Evolutionary conservation across 768 basidiomycete species (phyloP).

Genomic region (Mycena floridula): DNA sequence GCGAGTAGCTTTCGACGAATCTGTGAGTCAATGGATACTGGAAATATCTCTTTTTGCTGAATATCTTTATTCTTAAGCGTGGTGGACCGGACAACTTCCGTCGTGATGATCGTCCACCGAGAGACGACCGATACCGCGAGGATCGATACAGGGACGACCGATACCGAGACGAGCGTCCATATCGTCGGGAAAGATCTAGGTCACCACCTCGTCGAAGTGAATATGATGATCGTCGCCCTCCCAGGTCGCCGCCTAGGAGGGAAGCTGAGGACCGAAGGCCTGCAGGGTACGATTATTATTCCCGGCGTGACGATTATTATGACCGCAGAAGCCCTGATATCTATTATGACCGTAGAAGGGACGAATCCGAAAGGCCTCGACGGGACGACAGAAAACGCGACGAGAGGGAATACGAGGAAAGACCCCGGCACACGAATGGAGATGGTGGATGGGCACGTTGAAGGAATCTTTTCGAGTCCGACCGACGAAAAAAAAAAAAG

Average conservation of each 20-base stretch:
- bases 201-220: slow-evolving; percentile 73
- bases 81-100: slow-evolving; percentile 68
- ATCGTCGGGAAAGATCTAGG: slow-evolving; percentile 77
- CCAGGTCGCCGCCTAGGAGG: slow-evolving; percentile 79
- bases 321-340: slow-evolving; percentile 78
- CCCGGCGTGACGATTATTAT: slow-evolving; percentile 77
- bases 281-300: slow-evolving; percentile 86
- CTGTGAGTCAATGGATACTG: slow-evolving; percentile 13
- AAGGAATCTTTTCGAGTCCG: slow-evolving; percentile 35
- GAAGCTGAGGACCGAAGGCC: slow-evolving; percentile 80
- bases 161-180: slow-evolving; percentile 36
- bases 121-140: slow-evolving; percentile 55
- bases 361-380: slow-evolving; percentile 55
- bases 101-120: slow-evolving; percentile 47
- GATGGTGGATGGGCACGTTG: slow-evolving; percentile 74
- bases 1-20: slow-evolving; percentile 61
- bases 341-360: slow-evolving; percentile 86
- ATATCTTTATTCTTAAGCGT: slow-evolving; percentile 35
- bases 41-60: slow-evolving; percentile 6
- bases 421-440: slow-evolving; percentile 67
- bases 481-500: slow-evolving; percentile 2
- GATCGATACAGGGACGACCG: slow-evolving; percentile 51
- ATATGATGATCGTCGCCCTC: slow-evolving; percentile 71
- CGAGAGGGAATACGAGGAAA: slow-evolving; percentile 78
- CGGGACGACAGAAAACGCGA: slow-evolving; percentile 78